Conservation (phyloP, 805 yeast species). For the Kodamaea hsintzibuensis region DNA sequence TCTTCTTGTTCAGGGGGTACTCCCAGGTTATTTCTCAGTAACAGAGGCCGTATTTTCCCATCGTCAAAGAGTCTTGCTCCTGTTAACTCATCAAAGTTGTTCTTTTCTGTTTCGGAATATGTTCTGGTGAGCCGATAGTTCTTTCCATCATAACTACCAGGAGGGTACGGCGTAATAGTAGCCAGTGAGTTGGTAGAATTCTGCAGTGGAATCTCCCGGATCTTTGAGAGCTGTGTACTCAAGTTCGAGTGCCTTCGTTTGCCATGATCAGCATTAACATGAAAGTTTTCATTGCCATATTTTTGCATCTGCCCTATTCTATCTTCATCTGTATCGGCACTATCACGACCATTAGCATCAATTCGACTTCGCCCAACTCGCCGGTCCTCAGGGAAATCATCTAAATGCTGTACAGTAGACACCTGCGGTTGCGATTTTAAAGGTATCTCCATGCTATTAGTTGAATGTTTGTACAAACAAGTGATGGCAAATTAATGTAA, state of each 20-base stretch:
- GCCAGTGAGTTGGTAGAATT: constrained; percentile 7
- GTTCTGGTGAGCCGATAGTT: constrained; percentile 44
- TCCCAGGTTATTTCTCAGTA: constrained; percentile 14
- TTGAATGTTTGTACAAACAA: background rate
- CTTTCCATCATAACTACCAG: constrained; percentile 4
- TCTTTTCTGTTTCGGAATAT: constrained; percentile 65
- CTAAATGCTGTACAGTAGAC: constrained; percentile 32
- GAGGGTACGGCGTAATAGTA: constrained; percentile 4
- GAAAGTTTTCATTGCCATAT: background rate
- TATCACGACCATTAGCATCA: background rate
- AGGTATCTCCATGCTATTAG: constrained; percentile 39
- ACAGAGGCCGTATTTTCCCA: constrained; percentile 47
- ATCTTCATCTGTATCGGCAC: background rate
- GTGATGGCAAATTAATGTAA: constrained; percentile 5
- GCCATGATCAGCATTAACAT: background rate
- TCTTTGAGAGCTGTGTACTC: constrained; percentile 6
- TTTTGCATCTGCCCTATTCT: background rate
- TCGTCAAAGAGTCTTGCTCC: constrained; percentile 59
- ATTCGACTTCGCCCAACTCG: background rate
- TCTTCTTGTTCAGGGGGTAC: background rate
- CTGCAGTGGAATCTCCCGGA: constrained; percentile 9
- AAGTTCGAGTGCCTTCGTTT: constrained; percentile 1
- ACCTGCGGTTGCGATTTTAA: constrained; percentile 42
- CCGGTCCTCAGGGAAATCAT: constrained; percentile 14
- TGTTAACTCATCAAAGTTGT: constrained; percentile 55